Evolutionary conservation across 2,329 filamentous ascomycete species (phyloP), one percentile per base, ranked within the genome.

Genomic region (Albophoma yamanashiensis): DNA sequence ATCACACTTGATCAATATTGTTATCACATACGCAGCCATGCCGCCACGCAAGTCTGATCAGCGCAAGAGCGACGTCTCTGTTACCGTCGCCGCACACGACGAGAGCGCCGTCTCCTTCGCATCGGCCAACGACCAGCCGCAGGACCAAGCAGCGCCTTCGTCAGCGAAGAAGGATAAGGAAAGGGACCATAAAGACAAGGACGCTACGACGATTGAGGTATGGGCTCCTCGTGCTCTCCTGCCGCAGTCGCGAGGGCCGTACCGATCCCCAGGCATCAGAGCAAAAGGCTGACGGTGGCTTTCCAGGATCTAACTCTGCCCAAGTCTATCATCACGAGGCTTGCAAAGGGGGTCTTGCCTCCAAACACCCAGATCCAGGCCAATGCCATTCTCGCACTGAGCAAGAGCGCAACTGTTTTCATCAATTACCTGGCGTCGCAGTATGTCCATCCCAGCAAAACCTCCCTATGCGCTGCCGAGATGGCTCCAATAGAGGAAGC

Each of bases 331-430:
- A 87, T 93, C 65, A 89, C 88, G 58, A 82, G 89, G 59, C 80
- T 94, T 40, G 88, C 89, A 47, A 93, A 93, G 75, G 88, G 89
- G 47, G 89, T 91, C 7, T 77, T 94, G 6, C 89, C 90, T 0
- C 81, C 89, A 7, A 92, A 92, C 70, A 92, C 89, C 6, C 88
- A 91, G 73, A 89, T 93, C 56, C 89, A 93, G 71, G 89, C 87
- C 68, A 91, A 92, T 75, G 90, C 90, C 50, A 83, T 92, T 59
- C 75, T 91, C 58, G 90, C 89, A 12, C 82, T 94, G 76, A 88
- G 84, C 65, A 92, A 92, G 75, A 89, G 88, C 73, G 88, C 90
- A 9, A 92, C 89, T 1, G 86, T 94, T 0, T 94, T 94, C 69
- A 88, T 94, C 66, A 93, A 85, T 74, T 90, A 92, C 71, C 78